Base-by-base conservation (phyloP, 169 alveolate genomes). In the Neospora caninum region DNA sequence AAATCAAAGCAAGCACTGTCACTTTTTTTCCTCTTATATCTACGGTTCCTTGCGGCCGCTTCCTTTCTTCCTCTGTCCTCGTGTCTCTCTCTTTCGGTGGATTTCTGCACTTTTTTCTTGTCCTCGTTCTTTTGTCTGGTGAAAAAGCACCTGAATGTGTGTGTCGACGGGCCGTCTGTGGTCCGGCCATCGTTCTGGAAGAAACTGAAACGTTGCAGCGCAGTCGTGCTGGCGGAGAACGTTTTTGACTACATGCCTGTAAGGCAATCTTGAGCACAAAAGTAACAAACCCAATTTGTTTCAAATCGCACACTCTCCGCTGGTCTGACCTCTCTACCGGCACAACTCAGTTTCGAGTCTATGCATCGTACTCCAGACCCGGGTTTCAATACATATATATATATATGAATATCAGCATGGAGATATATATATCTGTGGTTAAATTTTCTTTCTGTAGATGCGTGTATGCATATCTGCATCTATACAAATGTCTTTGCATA, bases 141-240 rank as follows among this genome's bases (percentile, higher is more conserved):
- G 73, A 27, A 27, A 1, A 29, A 16, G n/a, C 41, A 88, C 93
- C 87, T 88, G 93, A 0, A 88, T 49, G 86, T 88, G 93, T 9
- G 93, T 67, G 67, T 88, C 93, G 54, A 88, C 25, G 9, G 93
- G 93, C 58, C 87, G 70, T 38, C 93, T 43, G 54, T 54, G 83
- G 86, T 88, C 93, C 38, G 86, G 70, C 93, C 93, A 88, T 0
- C 86, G 39, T 4, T 41, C 58, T 0, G 93, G 93, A 18, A 64
- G 53, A 18, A 38, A 42, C 64, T 88, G 93, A 45, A 88, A 88
- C 45, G 93, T 42, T 20, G 45, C 93, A 22, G 53, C 73, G 84
- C 83, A 45, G n/a, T 88, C 67, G 58, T 49, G 54, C 39, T 31
- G 29, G 58, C 38, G 73, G 16, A 88, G 86, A 38, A 88, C 38